Conservation (phyloP, 2,329 filamentous ascomycete genomes). For the Nemania diffusa region DNA sequence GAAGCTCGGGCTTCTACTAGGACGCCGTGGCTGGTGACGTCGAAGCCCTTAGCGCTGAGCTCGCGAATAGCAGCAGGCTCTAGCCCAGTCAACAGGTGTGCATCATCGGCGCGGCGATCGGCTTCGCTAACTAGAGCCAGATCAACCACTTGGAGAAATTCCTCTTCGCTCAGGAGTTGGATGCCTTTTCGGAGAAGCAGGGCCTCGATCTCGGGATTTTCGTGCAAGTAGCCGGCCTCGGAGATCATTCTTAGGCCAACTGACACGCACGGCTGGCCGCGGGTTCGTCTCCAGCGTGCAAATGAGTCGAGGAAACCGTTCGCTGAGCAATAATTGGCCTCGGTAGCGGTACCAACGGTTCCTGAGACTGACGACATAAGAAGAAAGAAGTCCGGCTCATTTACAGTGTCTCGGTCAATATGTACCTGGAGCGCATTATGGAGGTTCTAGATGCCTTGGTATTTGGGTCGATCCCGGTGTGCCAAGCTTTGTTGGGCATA, state of each 20-base stretch:
- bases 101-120: not conserved
- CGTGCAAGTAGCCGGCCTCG: slow-evolving; percentile 49
- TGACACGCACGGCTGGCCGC: slow-evolving; percentile 41
- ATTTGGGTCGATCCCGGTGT: slow-evolving; percentile 39
- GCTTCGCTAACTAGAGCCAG: slow-evolving; percentile 40
- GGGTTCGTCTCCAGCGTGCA: slow-evolving; percentile 39
- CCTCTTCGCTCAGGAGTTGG: slow-evolving; percentile 37
- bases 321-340: slow-evolving; percentile 51
- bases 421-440: slow-evolving; percentile 18
- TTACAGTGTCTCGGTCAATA: not conserved
- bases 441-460: slow-evolving; percentile 35
- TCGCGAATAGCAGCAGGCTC: slow-evolving; percentile 32
- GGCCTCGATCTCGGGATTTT: slow-evolving; percentile 42
- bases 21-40: slow-evolving; percentile 2
- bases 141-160: slow-evolving; percentile 43
- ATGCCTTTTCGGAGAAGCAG: slow-evolving; percentile 37
- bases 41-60: slow-evolving; percentile 36
- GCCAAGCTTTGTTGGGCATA: slow-evolving; percentile 35
- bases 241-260: slow-evolving; percentile 49
- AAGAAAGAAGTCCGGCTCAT: slow-evolving; percentile 49
- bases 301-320: slow-evolving; percentile 52
- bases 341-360: slow-evolving; percentile 45
- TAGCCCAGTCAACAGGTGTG: slow-evolving; percentile 42
- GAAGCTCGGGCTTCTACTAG: slow-evolving; percentile 27
- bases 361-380: slow-evolving; percentile 44